A percentile compares a stretch with the other conserved stretches of the same genome.
These are phyloP conservation scores for Taphrina wiesneri DNA, from an alignment of 1,139 yeast species.

Conservation along the genomic window DNA sequence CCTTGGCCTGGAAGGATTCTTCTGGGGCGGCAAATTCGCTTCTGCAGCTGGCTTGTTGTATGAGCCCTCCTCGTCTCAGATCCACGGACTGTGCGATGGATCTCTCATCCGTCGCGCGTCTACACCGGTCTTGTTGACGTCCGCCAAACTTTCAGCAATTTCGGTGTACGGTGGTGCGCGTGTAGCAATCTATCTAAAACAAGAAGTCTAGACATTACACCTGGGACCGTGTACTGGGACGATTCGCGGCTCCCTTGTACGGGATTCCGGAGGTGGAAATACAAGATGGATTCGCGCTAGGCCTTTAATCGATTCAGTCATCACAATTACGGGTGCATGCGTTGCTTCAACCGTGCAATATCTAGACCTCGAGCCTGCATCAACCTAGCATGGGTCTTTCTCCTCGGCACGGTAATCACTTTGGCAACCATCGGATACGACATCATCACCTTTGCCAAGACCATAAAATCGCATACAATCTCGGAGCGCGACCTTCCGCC, in stretches of 20 bases:
- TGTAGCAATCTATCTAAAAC: neutral
- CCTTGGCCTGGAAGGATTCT: no score
- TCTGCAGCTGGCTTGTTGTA: neutral
- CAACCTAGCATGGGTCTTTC: neutral
- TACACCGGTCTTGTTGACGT: neutral
- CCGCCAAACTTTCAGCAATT: no score
- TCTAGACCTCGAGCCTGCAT: neutral
- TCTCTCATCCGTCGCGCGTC: neutral
- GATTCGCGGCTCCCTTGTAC: no score
- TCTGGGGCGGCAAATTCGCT: no score
- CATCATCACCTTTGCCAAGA: neutral
- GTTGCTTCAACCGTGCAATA: neutral
- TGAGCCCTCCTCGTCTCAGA: neutral
- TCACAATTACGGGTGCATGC: neutral
- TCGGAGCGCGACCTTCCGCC: slow-evolving; percentile 5
- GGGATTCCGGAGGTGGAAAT: no score
- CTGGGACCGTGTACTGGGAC: no score
- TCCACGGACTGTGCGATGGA: neutral
- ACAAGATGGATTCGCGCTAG: neutral
- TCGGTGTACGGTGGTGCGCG: no score
- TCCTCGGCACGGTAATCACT: neutral
- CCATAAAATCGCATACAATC: neutral
- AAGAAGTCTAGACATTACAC: neutral
- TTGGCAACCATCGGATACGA: neutral
- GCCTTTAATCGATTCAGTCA: no score